Evolutionary conservation across 2,329 filamentous ascomycete species (phyloP).

Genomic region (Fusarium sp.): DNA sequence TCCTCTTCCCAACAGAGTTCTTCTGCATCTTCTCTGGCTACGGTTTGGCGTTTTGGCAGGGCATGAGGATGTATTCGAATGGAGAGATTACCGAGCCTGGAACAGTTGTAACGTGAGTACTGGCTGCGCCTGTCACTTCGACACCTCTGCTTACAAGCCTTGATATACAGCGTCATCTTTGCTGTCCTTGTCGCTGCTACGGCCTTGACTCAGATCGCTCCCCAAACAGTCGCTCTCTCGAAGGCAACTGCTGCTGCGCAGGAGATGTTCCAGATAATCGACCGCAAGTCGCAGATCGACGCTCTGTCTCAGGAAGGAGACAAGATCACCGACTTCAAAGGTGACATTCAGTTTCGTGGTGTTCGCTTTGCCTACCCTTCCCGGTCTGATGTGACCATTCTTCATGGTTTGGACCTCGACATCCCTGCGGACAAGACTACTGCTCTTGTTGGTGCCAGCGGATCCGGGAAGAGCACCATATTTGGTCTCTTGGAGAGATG

Average conservation of each 20-base stretch:
- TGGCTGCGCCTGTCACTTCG: rapidly evolving
- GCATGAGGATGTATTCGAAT: slow-evolving; percentile 58
- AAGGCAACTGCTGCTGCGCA: slow-evolving; percentile 61
- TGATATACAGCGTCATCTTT: slow-evolving; percentile 56
- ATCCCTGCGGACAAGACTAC: slow-evolving; percentile 62
- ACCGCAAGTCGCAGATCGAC: slow-evolving; percentile 58
- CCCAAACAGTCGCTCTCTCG: slow-evolving; percentile 59
- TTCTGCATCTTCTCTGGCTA: slow-evolving; percentile 62
- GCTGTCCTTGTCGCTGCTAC: slow-evolving; percentile 61
- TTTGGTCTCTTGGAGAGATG: slow-evolving; percentile 70
- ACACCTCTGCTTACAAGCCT: not conserved
- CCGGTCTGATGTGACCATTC: slow-evolving; percentile 62
- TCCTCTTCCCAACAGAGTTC: slow-evolving; percentile 60
- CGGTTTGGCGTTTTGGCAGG: slow-evolving; percentile 65
- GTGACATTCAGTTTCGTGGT: slow-evolving; percentile 61
- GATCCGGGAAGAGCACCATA: slow-evolving; percentile 70
- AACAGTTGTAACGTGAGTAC: slow-evolving; percentile 59
- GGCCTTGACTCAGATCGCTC: slow-evolving; percentile 60
- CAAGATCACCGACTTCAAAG: slow-evolving; percentile 47
- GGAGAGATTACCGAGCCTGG: slow-evolving; percentile 61
- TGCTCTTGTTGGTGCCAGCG: slow-evolving; percentile 69
- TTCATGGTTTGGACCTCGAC: slow-evolving; percentile 56
- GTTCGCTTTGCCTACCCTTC: slow-evolving; percentile 69
- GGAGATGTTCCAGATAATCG: slow-evolving; percentile 62
- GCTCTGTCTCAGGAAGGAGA: slow-evolving; percentile 55